Conservation (phyloP, 2,329 filamentous ascomycete genomes). For the Daldinia sp. region DNA sequence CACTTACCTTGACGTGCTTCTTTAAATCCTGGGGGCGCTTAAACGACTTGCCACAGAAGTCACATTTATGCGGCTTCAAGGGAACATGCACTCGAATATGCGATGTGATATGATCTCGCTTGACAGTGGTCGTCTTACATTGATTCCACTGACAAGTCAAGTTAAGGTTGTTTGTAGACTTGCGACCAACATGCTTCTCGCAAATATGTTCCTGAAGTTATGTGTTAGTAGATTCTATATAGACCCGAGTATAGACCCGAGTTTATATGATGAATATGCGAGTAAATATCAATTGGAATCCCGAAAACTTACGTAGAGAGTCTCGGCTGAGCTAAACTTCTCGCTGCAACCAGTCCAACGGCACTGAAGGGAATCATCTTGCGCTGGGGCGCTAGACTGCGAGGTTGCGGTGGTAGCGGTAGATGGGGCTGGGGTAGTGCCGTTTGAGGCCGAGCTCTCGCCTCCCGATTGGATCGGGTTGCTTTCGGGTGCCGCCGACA, state of each 20-base stretch:
- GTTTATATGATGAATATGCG: neutral
- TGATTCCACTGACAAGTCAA: conserved; percentile 97
- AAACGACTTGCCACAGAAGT: conserved; percentile 98
- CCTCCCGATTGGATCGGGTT: conserved; percentile 42
- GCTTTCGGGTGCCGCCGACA: conserved; percentile 43
- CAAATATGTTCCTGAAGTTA: conserved; percentile 89
- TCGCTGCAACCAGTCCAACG: conserved; percentile 68
- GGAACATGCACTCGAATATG: conserved; percentile 99
- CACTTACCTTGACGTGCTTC: conserved; percentile 89
- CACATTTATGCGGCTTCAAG: conserved; percentile 98
- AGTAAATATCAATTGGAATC: conserved; percentile 6
- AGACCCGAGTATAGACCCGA: too few relatives aligned
- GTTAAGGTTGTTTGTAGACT: conserved; percentile 98
- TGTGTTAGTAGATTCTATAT: neutral
- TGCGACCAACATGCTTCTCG: conserved; percentile 96
- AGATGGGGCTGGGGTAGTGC: conserved; percentile 61
- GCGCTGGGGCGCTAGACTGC: conserved; percentile 50
- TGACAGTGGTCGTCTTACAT: conserved; percentile 95
- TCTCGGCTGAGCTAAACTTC: conserved; percentile 65
- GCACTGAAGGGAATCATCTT: conserved; percentile 65
- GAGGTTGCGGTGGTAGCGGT: conserved; percentile 58
- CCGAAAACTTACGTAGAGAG: conserved; percentile 63
- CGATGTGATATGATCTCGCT: conserved; percentile 98
- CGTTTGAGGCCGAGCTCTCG: conserved; percentile 58
- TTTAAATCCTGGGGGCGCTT: conserved; percentile 98